phyloP scores from a whole-genome alignment of 352 stramenopile species.

The Pythium folliculosum region DNA sequence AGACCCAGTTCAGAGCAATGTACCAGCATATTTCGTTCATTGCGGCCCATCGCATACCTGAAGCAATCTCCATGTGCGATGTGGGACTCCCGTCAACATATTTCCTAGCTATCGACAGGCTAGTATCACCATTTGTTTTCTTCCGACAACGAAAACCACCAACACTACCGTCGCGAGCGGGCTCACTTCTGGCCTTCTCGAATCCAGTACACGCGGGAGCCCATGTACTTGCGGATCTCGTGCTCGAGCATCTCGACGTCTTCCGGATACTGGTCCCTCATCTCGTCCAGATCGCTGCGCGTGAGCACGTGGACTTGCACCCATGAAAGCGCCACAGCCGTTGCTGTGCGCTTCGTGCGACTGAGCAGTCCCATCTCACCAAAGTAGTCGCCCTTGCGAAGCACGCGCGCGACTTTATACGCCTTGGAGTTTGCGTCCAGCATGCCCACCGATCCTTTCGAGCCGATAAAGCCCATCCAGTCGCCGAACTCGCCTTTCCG shows the following conservation, averaged over 20 bases:
- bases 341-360: constrained; percentile 60
- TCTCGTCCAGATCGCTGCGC: constrained; percentile 57
- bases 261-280: constrained; percentile 61
- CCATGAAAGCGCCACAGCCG: constrained; percentile 65
- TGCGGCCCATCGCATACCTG: too few species aligned
- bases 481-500: constrained; percentile 77
- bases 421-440: constrained; percentile 51
- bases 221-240: constrained; percentile 46
- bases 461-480: constrained; percentile 85
- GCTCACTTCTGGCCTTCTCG: neutral
- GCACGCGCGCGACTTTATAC: constrained; percentile 64
- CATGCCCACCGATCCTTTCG: constrained; percentile 65
- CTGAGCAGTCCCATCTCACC: constrained; percentile 66
- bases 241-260: constrained; percentile 55
- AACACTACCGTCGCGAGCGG: too few species aligned
- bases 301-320: constrained; percentile 74
- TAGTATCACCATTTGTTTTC: too few species aligned
- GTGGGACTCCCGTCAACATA: neutral
- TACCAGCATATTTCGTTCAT: too few species aligned
- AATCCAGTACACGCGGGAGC: constrained; percentile 7
- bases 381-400: constrained; percentile 74
- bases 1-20: too few species aligned
- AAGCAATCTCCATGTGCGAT: too few species aligned
- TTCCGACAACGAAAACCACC: too few species aligned
- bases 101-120: too few species aligned